Conservation (phyloP, 148 eudicot species). For the Heliamphora exappendiculata region DNA sequence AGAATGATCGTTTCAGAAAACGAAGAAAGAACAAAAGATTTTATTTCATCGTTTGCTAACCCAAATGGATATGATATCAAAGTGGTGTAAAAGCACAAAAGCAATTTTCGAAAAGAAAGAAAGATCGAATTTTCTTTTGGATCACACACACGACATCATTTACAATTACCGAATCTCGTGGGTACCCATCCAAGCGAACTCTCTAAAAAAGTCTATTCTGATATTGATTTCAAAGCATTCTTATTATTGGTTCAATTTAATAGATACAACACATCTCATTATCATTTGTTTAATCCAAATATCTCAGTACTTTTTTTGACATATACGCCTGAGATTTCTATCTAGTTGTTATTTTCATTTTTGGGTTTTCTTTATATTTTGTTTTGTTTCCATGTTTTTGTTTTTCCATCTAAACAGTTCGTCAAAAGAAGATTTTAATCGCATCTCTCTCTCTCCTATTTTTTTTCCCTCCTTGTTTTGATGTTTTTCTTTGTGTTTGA, state of each 20-base stretch:
- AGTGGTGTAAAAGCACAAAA: conserved; percentile 7
- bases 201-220: conserved; percentile 10
- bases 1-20: conserved; percentile 13
- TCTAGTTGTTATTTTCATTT: background rate
- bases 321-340: conserved; percentile 8
- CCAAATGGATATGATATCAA: background rate
- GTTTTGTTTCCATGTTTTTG: conserved; percentile 13
- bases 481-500: conserved; percentile 21
- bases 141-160: background rate
- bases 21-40: background rate
- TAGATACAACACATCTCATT: background rate
- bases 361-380: conserved; percentile 2
- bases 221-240: conserved; percentile 9
- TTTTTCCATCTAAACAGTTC: conserved; percentile 8
- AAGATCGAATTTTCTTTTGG: background rate
- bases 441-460: background rate
- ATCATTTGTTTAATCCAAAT: conserved; percentile 9
- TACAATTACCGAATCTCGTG: conserved; percentile 15
- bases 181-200: conserved; percentile 13
- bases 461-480: background rate
- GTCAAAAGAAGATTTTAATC: conserved; percentile 19
- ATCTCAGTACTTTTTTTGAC: background rate
- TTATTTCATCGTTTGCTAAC: background rate
- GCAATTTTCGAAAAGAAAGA: background rate
- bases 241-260: conserved; percentile 12